Evolutionary conservation across 306 rosid species (phyloP).

Genomic region (Quercus dentata): DNA sequence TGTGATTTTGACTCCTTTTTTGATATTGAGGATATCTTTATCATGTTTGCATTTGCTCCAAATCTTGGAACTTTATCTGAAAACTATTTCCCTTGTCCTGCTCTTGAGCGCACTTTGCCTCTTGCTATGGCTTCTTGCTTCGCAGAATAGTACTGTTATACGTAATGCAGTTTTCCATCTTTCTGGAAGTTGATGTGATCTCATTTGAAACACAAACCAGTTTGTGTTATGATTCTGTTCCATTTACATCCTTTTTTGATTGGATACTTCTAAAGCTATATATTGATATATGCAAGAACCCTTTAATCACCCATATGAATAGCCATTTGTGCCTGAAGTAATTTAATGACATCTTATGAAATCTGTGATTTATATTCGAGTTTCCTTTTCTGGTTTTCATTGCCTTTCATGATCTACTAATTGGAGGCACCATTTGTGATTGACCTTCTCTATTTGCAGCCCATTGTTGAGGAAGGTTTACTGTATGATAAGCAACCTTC

Average conservation of each 20-base stretch:
- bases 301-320: neutral
- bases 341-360: neutral
- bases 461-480: conserved; percentile 26
- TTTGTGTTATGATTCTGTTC: neutral
- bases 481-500: conserved; percentile 40
- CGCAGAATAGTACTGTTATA: neutral
- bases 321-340: neutral
- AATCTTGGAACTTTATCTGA: neutral
- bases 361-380: neutral
- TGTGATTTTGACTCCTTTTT: too few species aligned
- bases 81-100: neutral
- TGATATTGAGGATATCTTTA: neutral
- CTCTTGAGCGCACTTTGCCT: neutral
- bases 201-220: too few species aligned
- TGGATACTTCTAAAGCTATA: neutral
- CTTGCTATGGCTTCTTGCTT: neutral
- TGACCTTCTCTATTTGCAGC: conserved; percentile 48
- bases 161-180: too few species aligned
- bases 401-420: neutral
- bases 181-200: too few species aligned
- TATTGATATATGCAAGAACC: neutral
- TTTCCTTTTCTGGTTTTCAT: neutral
- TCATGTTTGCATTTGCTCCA: neutral
- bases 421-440: conserved; percentile 1
- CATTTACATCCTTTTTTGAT: neutral